These are phyloP conservation scores for Mentha longifolia DNA, from an alignment of 257 asterid genomes.

Conservation along the genomic window DNA sequence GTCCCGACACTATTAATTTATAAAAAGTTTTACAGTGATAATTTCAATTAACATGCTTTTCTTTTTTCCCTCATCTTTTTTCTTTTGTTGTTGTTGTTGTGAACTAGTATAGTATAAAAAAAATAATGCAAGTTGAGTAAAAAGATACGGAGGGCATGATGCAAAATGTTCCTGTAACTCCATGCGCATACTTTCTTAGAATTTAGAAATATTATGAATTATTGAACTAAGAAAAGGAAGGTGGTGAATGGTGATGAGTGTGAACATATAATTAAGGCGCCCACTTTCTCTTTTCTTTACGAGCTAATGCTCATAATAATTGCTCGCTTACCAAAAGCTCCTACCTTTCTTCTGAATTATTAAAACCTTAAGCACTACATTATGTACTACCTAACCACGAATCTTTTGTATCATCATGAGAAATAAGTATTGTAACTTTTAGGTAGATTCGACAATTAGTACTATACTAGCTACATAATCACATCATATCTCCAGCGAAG, in stretches of 20 bases:
- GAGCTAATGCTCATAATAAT: constrained; percentile 32
- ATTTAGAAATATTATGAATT: background rate
- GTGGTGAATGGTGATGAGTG: background rate
- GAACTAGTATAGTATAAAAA: too few relatives aligned
- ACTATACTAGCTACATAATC: background rate
- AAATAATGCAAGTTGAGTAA: background rate
- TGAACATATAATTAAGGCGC: background rate
- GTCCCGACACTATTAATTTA: too few relatives aligned
- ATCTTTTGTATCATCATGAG: too few relatives aligned
- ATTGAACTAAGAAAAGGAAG: background rate
- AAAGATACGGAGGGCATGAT: background rate
- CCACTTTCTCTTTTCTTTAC: background rate
- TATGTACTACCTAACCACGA: background rate
- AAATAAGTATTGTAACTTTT: background rate
- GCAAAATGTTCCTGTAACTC: background rate
- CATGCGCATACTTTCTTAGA: background rate
- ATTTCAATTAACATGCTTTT: too few relatives aligned
- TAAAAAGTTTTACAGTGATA: too few relatives aligned
- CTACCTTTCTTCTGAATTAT: background rate
- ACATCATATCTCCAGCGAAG: background rate
- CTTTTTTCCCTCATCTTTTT: background rate
- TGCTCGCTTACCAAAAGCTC: background rate
- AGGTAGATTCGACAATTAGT: background rate
- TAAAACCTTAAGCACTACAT: background rate
- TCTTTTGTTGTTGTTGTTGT: too few relatives aligned